A percentile compares a stretch with the other conserved stretches of the same genome.
Evolutionary conservation across 306 rosid species (phyloP).

Genomic region (Corylus americana): DNA sequence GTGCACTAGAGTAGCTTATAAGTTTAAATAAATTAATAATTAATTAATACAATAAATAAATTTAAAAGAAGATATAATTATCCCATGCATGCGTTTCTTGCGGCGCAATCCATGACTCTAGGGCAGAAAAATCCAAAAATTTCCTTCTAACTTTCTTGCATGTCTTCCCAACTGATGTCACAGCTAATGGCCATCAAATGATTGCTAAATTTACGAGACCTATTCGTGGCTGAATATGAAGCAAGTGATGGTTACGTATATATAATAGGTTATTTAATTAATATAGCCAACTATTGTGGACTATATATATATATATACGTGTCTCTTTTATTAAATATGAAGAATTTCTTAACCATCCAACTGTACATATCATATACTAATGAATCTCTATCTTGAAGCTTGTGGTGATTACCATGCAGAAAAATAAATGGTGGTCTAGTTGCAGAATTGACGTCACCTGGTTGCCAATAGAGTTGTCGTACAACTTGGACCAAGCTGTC

Average conservation of each 20-base stretch:
- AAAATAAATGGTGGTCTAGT: not conserved
- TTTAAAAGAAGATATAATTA: not conserved
- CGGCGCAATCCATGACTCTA: not conserved
- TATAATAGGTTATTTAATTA: too few relatives aligned
- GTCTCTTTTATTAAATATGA: not conserved
- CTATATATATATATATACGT: too few relatives aligned
- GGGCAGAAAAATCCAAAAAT: not conserved
- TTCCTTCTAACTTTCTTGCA: not conserved
- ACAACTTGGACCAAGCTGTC: too few relatives aligned
- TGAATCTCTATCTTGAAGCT: conserved; percentile 11
- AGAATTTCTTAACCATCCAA: not conserved
- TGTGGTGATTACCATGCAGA: not conserved
- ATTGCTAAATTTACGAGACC: not conserved
- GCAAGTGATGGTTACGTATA: not conserved
- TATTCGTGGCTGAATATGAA: not conserved
- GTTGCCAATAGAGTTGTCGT: too few relatives aligned
- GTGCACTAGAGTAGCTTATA: too few relatives aligned
- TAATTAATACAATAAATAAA: too few relatives aligned
- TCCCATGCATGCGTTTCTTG: not conserved
- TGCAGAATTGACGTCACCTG: too few relatives aligned
- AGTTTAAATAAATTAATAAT: too few relatives aligned
- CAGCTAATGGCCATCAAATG: too few relatives aligned
- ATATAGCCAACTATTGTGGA: too few relatives aligned
- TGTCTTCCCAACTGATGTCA: not conserved
- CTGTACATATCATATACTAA: not conserved